Evolutionary conservation across 2,329 filamentous ascomycete species (phyloP).

Genomic region (Harringtonia lauricola): DNA sequence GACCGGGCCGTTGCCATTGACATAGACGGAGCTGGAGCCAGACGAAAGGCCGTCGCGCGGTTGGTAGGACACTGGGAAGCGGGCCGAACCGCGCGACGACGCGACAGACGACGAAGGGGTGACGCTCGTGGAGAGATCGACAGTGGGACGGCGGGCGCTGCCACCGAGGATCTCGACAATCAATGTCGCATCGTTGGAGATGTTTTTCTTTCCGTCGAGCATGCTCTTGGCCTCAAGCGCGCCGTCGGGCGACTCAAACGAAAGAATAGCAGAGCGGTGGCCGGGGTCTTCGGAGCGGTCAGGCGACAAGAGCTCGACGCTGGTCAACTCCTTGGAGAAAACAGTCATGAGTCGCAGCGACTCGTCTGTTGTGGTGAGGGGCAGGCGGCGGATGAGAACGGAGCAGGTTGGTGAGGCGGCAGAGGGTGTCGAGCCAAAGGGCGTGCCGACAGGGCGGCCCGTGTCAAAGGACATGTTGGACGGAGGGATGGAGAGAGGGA

Average conservation of each 20-base stretch:
- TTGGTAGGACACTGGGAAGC: slow-evolving; percentile 59
- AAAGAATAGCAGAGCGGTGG: slow-evolving; percentile 40
- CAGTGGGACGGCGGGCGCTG: slow-evolving; percentile 17
- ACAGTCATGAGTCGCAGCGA: slow-evolving; percentile 45
- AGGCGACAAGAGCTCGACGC: slow-evolving; percentile 37
- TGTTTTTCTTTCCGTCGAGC: slow-evolving; percentile 43
- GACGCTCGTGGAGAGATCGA: slow-evolving; percentile 11
- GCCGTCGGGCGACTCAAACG: slow-evolving; percentile 39
- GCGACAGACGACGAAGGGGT: slow-evolving; percentile 28
- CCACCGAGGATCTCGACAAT: slow-evolving; percentile 44
- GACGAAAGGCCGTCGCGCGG: slow-evolving; percentile 44
- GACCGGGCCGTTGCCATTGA: slow-evolving; percentile 34
- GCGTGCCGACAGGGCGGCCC: slow-evolving; percentile 13
- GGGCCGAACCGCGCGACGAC: slow-evolving; percentile 33
- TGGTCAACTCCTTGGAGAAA: slow-evolving; percentile 44
- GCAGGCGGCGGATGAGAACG: slow-evolving; percentile 43
- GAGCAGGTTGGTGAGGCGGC: slow-evolving; percentile 24
- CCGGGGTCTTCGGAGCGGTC: slow-evolving; percentile 38
- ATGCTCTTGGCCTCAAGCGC: slow-evolving; percentile 46
- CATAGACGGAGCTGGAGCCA: slow-evolving; percentile 36
- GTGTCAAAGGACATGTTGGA: slow-evolving; percentile 15
- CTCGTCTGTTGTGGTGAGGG: slow-evolving; percentile 41
- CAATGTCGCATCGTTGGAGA: slow-evolving; percentile 38
- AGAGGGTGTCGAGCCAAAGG: slow-evolving; percentile 28
- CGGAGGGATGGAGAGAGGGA: slow-evolving; percentile 17